phyloP scores from a whole-genome alignment of 2,329 filamentous ascomycete genomes.

The Achaetomium macrosporum region DNA sequence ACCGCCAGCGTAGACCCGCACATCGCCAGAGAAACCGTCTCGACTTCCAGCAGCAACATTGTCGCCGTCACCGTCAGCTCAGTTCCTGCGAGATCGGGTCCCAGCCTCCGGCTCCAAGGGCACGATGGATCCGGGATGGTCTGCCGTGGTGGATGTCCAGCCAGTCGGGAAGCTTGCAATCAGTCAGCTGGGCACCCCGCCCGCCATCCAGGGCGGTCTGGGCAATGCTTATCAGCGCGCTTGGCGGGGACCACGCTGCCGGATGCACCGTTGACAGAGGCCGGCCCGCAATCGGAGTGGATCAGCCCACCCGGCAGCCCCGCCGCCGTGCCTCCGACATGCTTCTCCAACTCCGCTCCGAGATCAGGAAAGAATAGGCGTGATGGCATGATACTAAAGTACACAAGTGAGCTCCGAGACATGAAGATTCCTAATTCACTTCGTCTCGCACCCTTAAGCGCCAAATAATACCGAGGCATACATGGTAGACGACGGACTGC shows the following conservation, averaged over 20 bases:
- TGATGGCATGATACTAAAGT: slow-evolving; percentile 6
- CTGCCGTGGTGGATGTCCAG: no score
- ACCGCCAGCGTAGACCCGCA: no score
- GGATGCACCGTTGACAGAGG: not conserved
- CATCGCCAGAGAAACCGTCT: no score
- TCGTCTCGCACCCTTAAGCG: not conserved
- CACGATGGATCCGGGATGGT: no score
- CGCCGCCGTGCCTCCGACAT: not conserved
- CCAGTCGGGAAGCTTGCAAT: no score
- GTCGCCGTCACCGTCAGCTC: no score
- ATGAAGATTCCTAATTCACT: not conserved
- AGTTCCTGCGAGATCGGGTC: no score
- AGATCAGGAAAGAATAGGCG: not conserved
- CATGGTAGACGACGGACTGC: not conserved
- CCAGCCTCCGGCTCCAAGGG: no score
- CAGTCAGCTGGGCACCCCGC: no score
- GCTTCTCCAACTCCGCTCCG: no score
- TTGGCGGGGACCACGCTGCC: not conserved
- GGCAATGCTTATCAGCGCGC: slow-evolving; percentile 5
- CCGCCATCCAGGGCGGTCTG: not conserved
- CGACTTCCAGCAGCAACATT: no score
- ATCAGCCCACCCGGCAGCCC: not conserved
- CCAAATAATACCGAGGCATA: slow-evolving; percentile 1
- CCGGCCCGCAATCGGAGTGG: slow-evolving; percentile 8
- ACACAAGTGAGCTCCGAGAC: not conserved